Evolutionary conservation across 805 yeast genomes (phyloP).

Genomic region (Kluyveromyces siamensis): DNA sequence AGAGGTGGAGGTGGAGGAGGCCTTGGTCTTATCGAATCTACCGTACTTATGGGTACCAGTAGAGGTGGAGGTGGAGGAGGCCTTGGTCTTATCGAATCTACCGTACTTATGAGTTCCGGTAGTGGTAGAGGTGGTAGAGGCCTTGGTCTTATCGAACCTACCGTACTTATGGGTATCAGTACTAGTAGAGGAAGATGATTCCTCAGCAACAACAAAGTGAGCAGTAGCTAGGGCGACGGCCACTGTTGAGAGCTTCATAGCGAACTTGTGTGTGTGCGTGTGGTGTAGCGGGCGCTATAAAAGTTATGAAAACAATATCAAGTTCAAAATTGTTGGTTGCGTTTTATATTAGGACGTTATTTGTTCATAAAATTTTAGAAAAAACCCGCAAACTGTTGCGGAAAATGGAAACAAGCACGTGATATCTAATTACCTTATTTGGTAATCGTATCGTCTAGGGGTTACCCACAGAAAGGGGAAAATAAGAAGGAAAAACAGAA

Average conservation of each 20-base stretch:
- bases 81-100: slow-evolving; percentile 36
- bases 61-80: slow-evolving; percentile 21
- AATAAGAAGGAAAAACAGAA: background rate
- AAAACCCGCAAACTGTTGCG: background rate
- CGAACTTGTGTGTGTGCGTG: background rate
- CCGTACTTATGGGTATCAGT: slow-evolving; percentile 46
- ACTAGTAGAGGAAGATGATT: slow-evolving; percentile 33
- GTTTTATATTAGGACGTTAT: background rate
- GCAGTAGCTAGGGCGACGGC: slow-evolving; percentile 33
- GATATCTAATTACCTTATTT: background rate
- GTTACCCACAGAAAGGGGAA: background rate
- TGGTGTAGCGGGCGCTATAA: background rate
- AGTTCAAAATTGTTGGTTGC: background rate
- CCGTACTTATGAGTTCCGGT: slow-evolving; percentile 53
- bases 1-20: slow-evolving; percentile 22
- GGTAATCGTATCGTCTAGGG: background rate
- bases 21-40: slow-evolving; percentile 38
- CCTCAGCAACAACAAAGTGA: slow-evolving; percentile 21
- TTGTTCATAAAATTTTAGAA: background rate
- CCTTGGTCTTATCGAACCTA: slow-evolving; percentile 39
- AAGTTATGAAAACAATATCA: background rate
- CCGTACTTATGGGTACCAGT: slow-evolving; percentile 46
- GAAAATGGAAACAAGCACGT: background rate
- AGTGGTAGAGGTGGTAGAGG: slow-evolving; percentile 24
- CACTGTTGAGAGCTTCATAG: slow-evolving; percentile 37